A percentile compares a stretch with the other conserved stretches of the same genome.
phyloP scores from a whole-genome alignment of 352 stramenopile species.

The Pythium dissimile region DNA sequence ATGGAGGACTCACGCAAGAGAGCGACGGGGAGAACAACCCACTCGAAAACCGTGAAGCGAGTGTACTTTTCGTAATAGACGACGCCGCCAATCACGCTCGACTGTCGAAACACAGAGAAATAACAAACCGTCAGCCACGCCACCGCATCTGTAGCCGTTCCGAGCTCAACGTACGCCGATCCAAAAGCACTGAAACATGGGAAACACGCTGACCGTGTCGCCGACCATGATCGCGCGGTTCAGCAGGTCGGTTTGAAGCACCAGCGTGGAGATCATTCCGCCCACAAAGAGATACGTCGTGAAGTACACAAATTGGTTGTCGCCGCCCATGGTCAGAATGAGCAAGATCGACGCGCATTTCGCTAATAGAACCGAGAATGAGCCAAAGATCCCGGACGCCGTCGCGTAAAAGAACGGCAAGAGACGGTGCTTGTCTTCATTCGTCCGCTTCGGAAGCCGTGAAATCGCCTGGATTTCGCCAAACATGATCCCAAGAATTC shows the following conservation, averaged over 20 bases:
- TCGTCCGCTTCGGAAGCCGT: slow-evolving; percentile 38
- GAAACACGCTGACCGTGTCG: slow-evolving; percentile 83
- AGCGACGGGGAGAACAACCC: slow-evolving; percentile 76
- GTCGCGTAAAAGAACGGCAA: slow-evolving; percentile 81
- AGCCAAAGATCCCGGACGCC: slow-evolving; percentile 78
- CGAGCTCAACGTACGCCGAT: slow-evolving; percentile 74
- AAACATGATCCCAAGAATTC: slow-evolving; percentile 65
- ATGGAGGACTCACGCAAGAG: slow-evolving; percentile 55
- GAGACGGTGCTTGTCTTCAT: slow-evolving; percentile 63
- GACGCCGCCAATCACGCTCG: slow-evolving; percentile 76
- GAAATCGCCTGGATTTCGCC: slow-evolving; percentile 67
- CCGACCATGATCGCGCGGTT: slow-evolving; percentile 84
- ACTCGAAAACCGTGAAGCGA: slow-evolving; percentile 73
- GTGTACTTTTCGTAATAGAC: slow-evolving; percentile 87
- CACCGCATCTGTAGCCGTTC: no score
- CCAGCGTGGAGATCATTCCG: slow-evolving; percentile 76
- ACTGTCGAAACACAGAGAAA: slow-evolving; percentile 35
- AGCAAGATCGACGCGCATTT: slow-evolving; percentile 83
- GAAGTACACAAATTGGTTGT: slow-evolving; percentile 85
- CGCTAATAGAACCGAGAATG: slow-evolving; percentile 76
- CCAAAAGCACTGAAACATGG: slow-evolving; percentile 89
- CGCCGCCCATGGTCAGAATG: slow-evolving; percentile 68
- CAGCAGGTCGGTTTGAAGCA: slow-evolving; percentile 80
- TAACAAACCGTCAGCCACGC: slow-evolving; percentile 13
- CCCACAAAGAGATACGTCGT: slow-evolving; percentile 83